Base-by-base conservation (phyloP, 371 early-diverging fungal species). In the Chytridiales sp. region DNA sequence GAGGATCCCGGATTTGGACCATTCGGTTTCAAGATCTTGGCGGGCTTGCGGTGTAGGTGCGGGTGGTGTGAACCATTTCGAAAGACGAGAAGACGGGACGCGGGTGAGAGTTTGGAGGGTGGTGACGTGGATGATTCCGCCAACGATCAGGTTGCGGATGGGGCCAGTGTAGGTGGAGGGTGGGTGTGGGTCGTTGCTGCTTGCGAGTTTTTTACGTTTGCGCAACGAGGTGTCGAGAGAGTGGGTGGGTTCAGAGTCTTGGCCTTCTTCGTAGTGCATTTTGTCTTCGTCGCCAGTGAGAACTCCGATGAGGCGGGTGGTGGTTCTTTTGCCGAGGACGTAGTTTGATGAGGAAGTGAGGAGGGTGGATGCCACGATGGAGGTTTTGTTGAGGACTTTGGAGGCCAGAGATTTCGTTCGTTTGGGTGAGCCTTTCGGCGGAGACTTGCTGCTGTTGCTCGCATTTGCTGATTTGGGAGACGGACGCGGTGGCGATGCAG, bases 1-100 rank as follows among this genome's bases (percentile, higher is more conserved):
- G 41, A 40, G 27, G 13, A 59, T 61, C 5, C 51, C 55, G 24
- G 43, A 40, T 31, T 38, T 30, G 26, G 59, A 24, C 58, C 64
- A 63, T n/a, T 57, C 57, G 19, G 47, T 48, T 8, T 52, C 67
- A 26, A 21, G 19, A 15, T 30, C 44, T n/a, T n/a, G n/a, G n/a
- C n/a, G n/a, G n/a, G n/a, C n/a, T n/a, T n/a, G n/a, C n/a, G n/a
- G n/a, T n/a, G n/a, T n/a, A n/a, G n/a, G n/a, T n/a, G n/a, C n/a
- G n/a, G n/a, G n/a, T n/a, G n/a, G n/a, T 11, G 67, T 19, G 32
- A 66, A 66, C 66, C 61, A 61, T 40, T 49, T 60, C 3, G 56
- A 40, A 19, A 66, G 38, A 22, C 55, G 48, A 21, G 49, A 47
- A 4, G 56, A 51, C 2, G 56, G 56, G 24, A 49, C 66, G 8